These are phyloP conservation scores for Calocybe gangraenosa DNA, from an alignment of 768 basidiomycete genomes.

Conservation along the genomic window DNA sequence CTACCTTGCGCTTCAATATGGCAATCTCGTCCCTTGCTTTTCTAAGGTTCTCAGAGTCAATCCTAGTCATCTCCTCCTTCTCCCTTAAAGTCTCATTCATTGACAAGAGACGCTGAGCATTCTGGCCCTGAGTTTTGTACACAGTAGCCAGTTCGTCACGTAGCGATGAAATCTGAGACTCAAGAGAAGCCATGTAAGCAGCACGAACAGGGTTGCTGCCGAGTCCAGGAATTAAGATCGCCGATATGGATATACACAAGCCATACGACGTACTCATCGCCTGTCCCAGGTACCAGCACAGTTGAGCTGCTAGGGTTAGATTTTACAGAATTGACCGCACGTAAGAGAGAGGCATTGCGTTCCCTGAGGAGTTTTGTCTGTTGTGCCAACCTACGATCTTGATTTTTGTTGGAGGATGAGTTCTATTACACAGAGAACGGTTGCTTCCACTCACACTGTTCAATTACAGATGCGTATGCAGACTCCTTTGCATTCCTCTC, in stretches of 20 bases:
- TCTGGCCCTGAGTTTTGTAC: constrained; percentile 95
- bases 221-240: constrained; percentile 16
- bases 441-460: constrained; percentile 76
- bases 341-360: constrained; percentile 83
- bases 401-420: constrained; percentile 4
- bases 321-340: constrained; percentile 75
- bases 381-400: constrained; percentile 89
- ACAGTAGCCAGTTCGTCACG: constrained; percentile 91
- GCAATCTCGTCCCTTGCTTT: constrained; percentile 75
- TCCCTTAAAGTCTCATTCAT: constrained; percentile 96
- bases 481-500: constrained; percentile 82
- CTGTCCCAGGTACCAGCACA: constrained; percentile 52
- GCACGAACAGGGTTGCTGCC: constrained; percentile 77
- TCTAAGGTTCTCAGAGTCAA: constrained; percentile 77
- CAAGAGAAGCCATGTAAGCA: constrained; percentile 88
- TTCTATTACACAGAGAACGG: neutral
- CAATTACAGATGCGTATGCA: constrained; percentile 79
- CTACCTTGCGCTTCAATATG: constrained; percentile 67
- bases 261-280: constrained; percentile 56
- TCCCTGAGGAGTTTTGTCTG: constrained; percentile 91
- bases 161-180: constrained; percentile 88
- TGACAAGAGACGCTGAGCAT: constrained; percentile 85
- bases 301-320: constrained; percentile 58
- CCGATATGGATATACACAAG: constrained; percentile 2
- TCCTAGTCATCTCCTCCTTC: constrained; percentile 82